A percentile compares a stretch with the other conserved stretches of the same genome.
These are phyloP conservation scores for Gaeumannomyces sp. DNA, from an alignment of 2,329 filamentous ascomycete genomes.

Conservation along the genomic window DNA sequence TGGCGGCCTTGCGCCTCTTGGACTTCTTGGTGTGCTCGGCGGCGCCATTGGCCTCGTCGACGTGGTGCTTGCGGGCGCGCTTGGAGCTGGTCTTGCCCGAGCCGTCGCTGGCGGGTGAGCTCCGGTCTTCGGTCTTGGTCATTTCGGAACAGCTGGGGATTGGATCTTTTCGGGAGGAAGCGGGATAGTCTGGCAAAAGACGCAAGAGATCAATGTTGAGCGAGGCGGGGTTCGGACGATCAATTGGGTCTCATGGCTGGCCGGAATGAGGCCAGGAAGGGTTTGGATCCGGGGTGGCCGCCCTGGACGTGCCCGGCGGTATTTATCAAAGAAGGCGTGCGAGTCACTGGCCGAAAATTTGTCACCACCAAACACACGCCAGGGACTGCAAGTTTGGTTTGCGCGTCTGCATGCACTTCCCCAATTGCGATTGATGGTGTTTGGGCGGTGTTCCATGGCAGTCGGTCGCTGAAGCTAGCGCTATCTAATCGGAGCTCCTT, in stretches of 20 bases:
- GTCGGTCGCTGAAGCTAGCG: too few relatives aligned
- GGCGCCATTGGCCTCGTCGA: slow-evolving; percentile 18
- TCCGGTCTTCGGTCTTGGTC: slow-evolving; percentile 8
- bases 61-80: slow-evolving; percentile 4
- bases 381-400: not conserved
- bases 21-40: slow-evolving; percentile 25
- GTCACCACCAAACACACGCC: not conserved
- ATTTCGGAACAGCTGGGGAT: not conserved
- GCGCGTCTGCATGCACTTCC: too few relatives aligned
- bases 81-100: slow-evolving; percentile 7
- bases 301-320: not conserved
- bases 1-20: slow-evolving; percentile 20
- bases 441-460: too few relatives aligned
- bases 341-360: not conserved
- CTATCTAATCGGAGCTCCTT: too few relatives aligned
- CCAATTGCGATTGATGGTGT: not conserved
- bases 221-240: not conserved
- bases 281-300: not conserved
- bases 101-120: slow-evolving; percentile 7
- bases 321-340: not conserved
- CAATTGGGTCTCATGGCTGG: not conserved
- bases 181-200: too few relatives aligned
- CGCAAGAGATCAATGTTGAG: too few relatives aligned
- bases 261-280: not conserved
- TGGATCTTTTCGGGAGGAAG: too few relatives aligned